A percentile compares a stretch with the other conserved stretches of the same genome.
Evolutionary conservation across 306 rosid species (phyloP).

Genomic region (Quercus robur): DNA sequence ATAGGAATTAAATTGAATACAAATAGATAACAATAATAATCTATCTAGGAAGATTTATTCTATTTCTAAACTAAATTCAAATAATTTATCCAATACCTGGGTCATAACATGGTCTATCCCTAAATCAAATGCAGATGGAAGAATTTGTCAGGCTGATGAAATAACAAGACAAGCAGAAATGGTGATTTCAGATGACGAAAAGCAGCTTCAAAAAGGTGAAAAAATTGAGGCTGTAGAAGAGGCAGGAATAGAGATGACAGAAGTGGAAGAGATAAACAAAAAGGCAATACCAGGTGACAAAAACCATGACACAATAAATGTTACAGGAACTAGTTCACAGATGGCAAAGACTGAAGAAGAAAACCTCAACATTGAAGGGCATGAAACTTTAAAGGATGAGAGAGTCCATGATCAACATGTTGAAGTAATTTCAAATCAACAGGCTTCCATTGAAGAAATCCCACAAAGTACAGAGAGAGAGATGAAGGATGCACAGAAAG

Average conservation of each 20-base stretch:
- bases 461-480: conserved; percentile 16
- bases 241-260: conserved; percentile 13
- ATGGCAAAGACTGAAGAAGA: conserved; percentile 10
- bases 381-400: conserved; percentile 11
- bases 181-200: conserved; percentile 14
- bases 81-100: no score
- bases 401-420: conserved; percentile 17
- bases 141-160: conserved; percentile 7
- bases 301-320: conserved; percentile 7
- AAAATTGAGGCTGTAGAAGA: conserved; percentile 2
- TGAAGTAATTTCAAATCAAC: conserved; percentile 22
- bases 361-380: conserved; percentile 2
- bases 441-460: conserved; percentile 17
- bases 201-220: conserved; percentile 12
- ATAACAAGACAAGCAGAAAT: conserved; percentile 15
- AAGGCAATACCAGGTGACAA: conserved; percentile 2
- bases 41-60: no score
- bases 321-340: not conserved
- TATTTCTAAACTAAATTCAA: no score
- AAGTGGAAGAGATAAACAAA: conserved; percentile 15
- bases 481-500: conserved; percentile 5
- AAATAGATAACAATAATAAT: no score
- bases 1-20: no score
- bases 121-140: not conserved
- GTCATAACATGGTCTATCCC: not conserved